Evolutionary conservation across 225 moss, liverwort and hornwort species (phyloP).

Genomic region (Bryoerythrophyllum caledonicum): DNA sequence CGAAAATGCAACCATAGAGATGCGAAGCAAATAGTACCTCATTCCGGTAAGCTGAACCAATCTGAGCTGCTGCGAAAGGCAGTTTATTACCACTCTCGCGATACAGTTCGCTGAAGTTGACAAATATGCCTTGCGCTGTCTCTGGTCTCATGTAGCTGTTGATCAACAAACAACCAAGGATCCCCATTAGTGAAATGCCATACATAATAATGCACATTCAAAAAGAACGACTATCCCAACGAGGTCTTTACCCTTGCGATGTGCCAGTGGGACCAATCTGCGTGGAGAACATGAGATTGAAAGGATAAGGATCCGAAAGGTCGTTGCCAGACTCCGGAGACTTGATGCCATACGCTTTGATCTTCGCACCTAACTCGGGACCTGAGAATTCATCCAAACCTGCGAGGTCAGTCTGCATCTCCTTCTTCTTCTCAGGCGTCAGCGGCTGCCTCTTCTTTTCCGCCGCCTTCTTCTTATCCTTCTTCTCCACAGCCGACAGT

Average conservation of each 20-base stretch:
- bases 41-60: slow-evolving; percentile 93
- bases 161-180: slow-evolving; percentile 2
- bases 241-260: slow-evolving; percentile 50
- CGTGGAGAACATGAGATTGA: slow-evolving; percentile 95
- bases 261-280: slow-evolving; percentile 90
- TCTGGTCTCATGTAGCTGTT: slow-evolving; percentile 89
- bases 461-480: slow-evolving; percentile 50
- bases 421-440: slow-evolving; percentile 39
- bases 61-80: slow-evolving; percentile 97
- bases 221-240: neutral
- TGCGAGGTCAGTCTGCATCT: slow-evolving; percentile 67
- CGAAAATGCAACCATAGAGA: neutral
- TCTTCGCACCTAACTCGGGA: slow-evolving; percentile 74
- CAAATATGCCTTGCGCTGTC: slow-evolving; percentile 96
- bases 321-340: slow-evolving; percentile 83
- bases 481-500: neutral
- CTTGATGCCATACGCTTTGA: slow-evolving; percentile 75
- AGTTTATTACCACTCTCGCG: slow-evolving; percentile 77
- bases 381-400: slow-evolving; percentile 83
- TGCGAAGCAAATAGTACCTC: slow-evolving; percentile 50
- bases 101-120: slow-evolving; percentile 75
- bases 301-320: slow-evolving; percentile 91
- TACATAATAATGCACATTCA: neutral
- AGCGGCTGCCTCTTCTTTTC: slow-evolving; percentile 55
- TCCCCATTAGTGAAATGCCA: neutral